Evolutionary conservation across 441 rosid species (phyloP), one percentile per base, ranked within the genome.

Genomic region (Populus trichocarpa): DNA sequence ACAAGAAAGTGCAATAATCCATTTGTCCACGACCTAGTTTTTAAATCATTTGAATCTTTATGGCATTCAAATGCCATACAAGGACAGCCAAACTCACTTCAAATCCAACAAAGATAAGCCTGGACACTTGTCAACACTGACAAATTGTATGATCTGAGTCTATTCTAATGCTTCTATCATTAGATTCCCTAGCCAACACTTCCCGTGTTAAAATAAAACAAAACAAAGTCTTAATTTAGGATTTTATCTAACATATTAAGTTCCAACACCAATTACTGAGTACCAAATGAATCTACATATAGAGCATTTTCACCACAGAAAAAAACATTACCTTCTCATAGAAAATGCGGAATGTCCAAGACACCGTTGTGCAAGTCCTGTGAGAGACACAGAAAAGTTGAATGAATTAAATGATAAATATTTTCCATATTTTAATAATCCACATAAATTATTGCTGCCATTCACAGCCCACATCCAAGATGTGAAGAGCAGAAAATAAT

Each of bases 291-390:
- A 22, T 59, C 5, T 22, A 22, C 25, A 61, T 10, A 8, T 9
- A 61, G 64, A 59, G 28, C 66, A 61, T 61, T 22, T 61, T 61
- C 26, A 61, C 28, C 66, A 68, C 12, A 73, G 77, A 50, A 18
- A 67, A 63, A 64, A 74, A 78, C 77, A 69, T 71, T 88, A 91
- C 99, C 97, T 93, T 95, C 90, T 93, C 98, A 69, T 93, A 95
- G 89, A 95, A 95, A 79, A 83, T 85, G 81, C 99, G 96, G 83
- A 95, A 95, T 65, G 96, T 92, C 93, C 96, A 93, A 77, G 99
- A 92, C 79, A 93, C 92, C 64, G 99, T 90, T 53, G 97, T 95
- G 86, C 99, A 95, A 22, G 99, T 92, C 92, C 99, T 95, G 91
- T 67, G 36, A 72, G 57, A 75, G 57, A 81, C 61, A 20, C 22